Base-by-base conservation (phyloP, 1,139 yeast species). In the Sugiyamaella japonica region DNA sequence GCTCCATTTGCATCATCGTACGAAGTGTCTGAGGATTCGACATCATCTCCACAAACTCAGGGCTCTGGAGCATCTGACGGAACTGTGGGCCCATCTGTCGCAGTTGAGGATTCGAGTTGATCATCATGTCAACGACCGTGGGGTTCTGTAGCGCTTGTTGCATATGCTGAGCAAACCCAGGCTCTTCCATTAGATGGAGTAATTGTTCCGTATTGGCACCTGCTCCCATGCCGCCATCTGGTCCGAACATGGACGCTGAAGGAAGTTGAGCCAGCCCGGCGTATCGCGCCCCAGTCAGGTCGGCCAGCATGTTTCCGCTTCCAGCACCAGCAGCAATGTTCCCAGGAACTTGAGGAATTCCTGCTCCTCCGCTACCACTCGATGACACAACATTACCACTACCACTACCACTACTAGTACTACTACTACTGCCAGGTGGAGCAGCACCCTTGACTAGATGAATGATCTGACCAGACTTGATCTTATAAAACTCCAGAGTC, bases 181-280 rank as follows among this genome's bases (percentile, higher is more conserved):
- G 98, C 63, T 82, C 82, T 36, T 85, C 84, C 85, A 91, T 78
- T 87, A 89, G 82, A 59, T 78, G 76, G 36, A 82, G 75, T 71
- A 90, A 66, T 60, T 86, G 90, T 42, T 86, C 93, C 44, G 89
- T 85, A 62, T 83, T 84, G 7, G 95, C 95, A 66, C 84, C 74
- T 29, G 76, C 77, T 23, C 76, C 75, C 87, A 87, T 81, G 20
- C 97, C 98, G 17, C 96, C 96, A 69, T 91, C 98, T 16, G 97
- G 95, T 1, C 97, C 97, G 74, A 93, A 90, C 86, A 89, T 81
- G 47, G 87, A 83, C 0, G 91, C 89, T 1, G 89, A 81, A 2
- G 99, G 98, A 69, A 93, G 76, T 63, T 89, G 91, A 12, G 90
- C 80, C 63, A 84, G 85, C 1, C 99, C 99, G 1, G 98, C 97